A percentile compares a stretch with the other conserved stretches of the same genome.
phyloP scores from a whole-genome alignment of 2,329 filamentous ascomycete species.

The Colletotrichum brevisporum region DNA sequence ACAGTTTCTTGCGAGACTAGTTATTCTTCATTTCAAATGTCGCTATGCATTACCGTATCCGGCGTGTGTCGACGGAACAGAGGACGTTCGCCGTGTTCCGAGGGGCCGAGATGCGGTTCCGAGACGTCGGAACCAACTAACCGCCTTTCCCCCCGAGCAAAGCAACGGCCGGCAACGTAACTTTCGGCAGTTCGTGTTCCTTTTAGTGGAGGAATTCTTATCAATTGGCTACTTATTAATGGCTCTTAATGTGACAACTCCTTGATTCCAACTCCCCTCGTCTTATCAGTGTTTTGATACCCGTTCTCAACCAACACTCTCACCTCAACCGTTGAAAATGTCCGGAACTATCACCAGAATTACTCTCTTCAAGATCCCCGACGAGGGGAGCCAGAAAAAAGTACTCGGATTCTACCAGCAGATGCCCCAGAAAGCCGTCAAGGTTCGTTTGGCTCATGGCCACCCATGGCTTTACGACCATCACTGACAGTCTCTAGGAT shows the following conservation, averaged over 20 bases:
- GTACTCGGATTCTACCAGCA: constrained; percentile 50
- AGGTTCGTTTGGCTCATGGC: constrained; percentile 43
- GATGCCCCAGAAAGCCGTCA: constrained; percentile 50
- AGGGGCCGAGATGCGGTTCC: constrained; percentile 22
- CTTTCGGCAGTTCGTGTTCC: not conserved
- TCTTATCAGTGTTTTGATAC: not conserved
- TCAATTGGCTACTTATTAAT: too few species aligned
- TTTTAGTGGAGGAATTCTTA: too few species aligned
- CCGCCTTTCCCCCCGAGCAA: not conserved
- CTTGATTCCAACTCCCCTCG: too few species aligned
- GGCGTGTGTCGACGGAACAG: too few species aligned
- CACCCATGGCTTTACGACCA: too few species aligned
- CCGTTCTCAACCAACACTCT: not conserved
- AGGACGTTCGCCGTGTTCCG: constrained; percentile 1
- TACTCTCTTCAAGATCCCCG: constrained; percentile 56
- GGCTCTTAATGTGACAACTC: too few species aligned
- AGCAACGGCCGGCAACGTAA: not conserved
- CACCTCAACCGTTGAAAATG: not conserved
- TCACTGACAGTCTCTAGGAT: constrained; percentile 56
- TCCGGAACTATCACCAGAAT: constrained; percentile 46
- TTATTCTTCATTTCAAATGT: not conserved
- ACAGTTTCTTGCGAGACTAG: not conserved
- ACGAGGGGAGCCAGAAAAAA: constrained; percentile 48
- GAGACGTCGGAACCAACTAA: constrained; percentile 5
- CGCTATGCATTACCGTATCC: too few species aligned